phyloP scores from a whole-genome alignment of 1,139 yeast species.

The Eremothecium gossypii region DNA sequence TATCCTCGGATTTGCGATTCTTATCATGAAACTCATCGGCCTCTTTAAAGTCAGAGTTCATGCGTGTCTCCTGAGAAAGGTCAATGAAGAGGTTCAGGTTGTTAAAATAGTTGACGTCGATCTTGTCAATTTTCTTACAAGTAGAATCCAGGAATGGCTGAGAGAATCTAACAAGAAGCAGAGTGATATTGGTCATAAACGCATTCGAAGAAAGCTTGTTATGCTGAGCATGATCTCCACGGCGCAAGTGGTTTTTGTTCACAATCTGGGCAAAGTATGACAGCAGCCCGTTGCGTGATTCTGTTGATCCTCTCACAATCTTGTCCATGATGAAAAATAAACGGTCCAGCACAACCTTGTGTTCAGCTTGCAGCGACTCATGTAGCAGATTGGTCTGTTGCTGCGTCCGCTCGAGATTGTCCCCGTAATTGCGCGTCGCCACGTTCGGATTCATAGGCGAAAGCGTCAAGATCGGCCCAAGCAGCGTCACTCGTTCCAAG shows the following conservation, averaged over 20 bases:
- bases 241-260: constrained; percentile 74
- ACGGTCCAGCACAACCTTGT: constrained; percentile 45
- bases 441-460: constrained; percentile 59
- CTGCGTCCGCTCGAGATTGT: constrained; percentile 30
- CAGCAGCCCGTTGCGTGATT: constrained; percentile 54
- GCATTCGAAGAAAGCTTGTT: constrained; percentile 67
- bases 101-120: constrained; percentile 58
- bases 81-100: constrained; percentile 43
- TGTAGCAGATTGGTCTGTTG: constrained; percentile 40
- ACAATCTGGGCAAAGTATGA: constrained; percentile 62
- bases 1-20: constrained; percentile 26
- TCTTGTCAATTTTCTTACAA: constrained; percentile 60
- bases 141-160: constrained; percentile 75
- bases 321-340: constrained; percentile 63
- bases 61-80: constrained; percentile 71
- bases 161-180: constrained; percentile 60
- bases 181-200: constrained; percentile 67
- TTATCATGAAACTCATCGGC: constrained; percentile 47
- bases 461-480: constrained; percentile 70
- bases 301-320: constrained; percentile 65
- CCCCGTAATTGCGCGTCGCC: constrained; percentile 41
- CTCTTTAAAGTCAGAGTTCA: constrained; percentile 66
- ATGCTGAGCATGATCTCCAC: constrained; percentile 76
- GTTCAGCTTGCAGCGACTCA: constrained; percentile 53
- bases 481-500: constrained; percentile 51